Evolutionary conservation across 139 green algal species (phyloP).

Genomic region (Ettlia oleoabundans): DNA sequence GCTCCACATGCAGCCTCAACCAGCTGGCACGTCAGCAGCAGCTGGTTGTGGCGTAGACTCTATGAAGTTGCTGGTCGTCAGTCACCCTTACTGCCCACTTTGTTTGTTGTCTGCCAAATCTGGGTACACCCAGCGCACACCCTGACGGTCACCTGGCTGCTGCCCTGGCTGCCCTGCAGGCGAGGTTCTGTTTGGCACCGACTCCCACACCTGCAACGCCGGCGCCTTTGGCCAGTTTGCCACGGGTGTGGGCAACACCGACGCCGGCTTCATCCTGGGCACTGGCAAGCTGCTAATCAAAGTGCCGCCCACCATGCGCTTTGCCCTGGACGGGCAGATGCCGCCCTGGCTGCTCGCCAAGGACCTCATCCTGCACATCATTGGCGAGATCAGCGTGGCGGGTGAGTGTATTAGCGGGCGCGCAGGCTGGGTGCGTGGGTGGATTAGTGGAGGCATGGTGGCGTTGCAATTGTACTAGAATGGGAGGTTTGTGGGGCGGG

Average conservation of each 20-base stretch:
- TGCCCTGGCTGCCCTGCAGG: conserved; percentile 18
- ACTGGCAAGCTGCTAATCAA: conserved; percentile 98
- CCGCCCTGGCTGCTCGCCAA: conserved; percentile 91
- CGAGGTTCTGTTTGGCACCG: conserved; percentile 97
- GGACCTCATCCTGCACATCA: conserved; percentile 97
- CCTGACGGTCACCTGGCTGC: not conserved
- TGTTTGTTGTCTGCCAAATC: too few relatives aligned
- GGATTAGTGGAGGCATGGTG: too few relatives aligned
- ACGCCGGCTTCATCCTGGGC: conserved; percentile 96
- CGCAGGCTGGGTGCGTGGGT: not conserved
- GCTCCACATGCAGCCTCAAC: too few relatives aligned
- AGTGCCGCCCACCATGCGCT: conserved; percentile 93
- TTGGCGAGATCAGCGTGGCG: conserved; percentile 91
- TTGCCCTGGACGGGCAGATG: conserved; percentile 95
- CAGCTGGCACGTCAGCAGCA: too few relatives aligned
- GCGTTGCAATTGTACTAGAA: too few relatives aligned
- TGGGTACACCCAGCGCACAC: too few relatives aligned
- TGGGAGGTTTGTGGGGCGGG: too few relatives aligned
- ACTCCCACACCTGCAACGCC: conserved; percentile 97
- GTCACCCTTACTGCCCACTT: too few relatives aligned
- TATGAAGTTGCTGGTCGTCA: too few relatives aligned
- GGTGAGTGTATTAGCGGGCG: conserved; percentile 29
- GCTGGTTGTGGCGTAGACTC: too few relatives aligned
- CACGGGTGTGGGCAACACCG: conserved; percentile 95
- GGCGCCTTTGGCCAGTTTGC: conserved; percentile 97